Conservation (phyloP, 352 stramenopile species). For the Phytophthora pseudosyringae region DNA sequence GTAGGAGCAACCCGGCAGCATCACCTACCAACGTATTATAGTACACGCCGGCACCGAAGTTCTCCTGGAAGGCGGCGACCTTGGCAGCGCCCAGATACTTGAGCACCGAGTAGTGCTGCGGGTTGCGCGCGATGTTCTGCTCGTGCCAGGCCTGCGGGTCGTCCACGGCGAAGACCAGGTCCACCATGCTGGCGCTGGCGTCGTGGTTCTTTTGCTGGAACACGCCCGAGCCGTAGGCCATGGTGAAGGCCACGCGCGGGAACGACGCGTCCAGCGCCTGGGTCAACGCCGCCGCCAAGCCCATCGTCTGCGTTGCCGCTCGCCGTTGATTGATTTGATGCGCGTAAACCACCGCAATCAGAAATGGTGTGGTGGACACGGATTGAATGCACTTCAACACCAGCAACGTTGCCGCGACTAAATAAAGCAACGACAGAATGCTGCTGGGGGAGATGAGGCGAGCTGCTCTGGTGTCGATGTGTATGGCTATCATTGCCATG, state of each 20-base stretch:
- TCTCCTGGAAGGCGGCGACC: slow-evolving; percentile 73
- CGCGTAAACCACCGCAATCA: slow-evolving; percentile 9
- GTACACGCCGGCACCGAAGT: slow-evolving; percentile 82
- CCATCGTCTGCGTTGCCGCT: slow-evolving; percentile 15
- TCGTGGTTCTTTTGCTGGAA: slow-evolving; percentile 85
- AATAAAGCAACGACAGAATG: neutral
- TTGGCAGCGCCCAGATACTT: slow-evolving; percentile 66
- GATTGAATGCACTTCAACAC: slow-evolving; percentile 18
- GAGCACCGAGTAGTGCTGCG: slow-evolving; percentile 84
- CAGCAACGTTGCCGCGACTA: neutral
- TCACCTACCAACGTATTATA: slow-evolving; percentile 81
- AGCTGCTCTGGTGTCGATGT: neutral
- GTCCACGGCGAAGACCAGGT: slow-evolving; percentile 89
- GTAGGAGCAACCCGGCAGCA: neutral
- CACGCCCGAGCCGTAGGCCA: slow-evolving; percentile 86
- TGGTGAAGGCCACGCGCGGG: slow-evolving; percentile 76
- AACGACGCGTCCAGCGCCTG: slow-evolving; percentile 68
- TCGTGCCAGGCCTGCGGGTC: slow-evolving; percentile 84
- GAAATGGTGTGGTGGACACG: slow-evolving; percentile 14
- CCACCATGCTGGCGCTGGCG: slow-evolving; percentile 81
- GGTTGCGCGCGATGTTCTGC: slow-evolving; percentile 78
- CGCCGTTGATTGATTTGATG: slow-evolving; percentile 13
- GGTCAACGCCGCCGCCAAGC: slow-evolving; percentile 47
- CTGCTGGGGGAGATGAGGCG: neutral
- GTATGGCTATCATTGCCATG: neutral